Base-by-base conservation (phyloP, 2,329 filamentous ascomycete species). In the Microsporum canis region DNA sequence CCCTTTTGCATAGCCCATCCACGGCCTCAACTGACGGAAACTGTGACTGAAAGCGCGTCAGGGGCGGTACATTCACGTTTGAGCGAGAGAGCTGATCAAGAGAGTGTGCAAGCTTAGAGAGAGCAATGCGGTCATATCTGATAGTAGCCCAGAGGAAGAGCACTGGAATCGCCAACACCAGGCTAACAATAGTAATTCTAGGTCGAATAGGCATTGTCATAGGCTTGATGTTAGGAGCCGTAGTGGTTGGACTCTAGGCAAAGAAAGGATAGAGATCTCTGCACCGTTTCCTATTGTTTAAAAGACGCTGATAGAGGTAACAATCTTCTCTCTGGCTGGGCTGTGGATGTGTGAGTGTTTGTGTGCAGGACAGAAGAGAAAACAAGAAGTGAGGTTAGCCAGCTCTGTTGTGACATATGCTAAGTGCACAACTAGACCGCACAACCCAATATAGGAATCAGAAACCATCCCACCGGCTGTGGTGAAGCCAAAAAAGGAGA, bases 71-170 rank as follows among this genome's bases (percentile, higher is more conserved):
- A 33, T 39, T 57, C 55, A 57, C 33, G 55, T 39, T 57, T 2
- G 34, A 39, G 3, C 65, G 55, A 49, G 68, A 60, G 57, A 68
- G 66, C 38, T 67, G 69, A 55, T 74, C 71, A 57, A 71, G 63
- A 27, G 73, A 71, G 38, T 70, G 70, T 63, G 73, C 75, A 65
- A 75, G 72, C 8, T 70, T 70, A 29, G 70, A 63, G 60, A 75
- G 68, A 17, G 73, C 68, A 29, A 71, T 70, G 36, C 68, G 70
- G 60, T 76, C 73, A 61, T 73, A 76, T 59, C 73, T 72, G 60
- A 75, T 69, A 64, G 74, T 69, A 65, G 68, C 71, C 68, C 68
- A 75, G 65, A 76, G 75, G 65, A 76, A 76, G 57, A 75, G 66
- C 39, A 68, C 69, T 60, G 75, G 73, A 41, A 71, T 70, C 61